Percentiles rank a stretch among this genome's conserved stretches.
phyloP scores from a whole-genome alignment of 2,329 filamentous ascomycete genomes.

The Curvularia lunata region DNA sequence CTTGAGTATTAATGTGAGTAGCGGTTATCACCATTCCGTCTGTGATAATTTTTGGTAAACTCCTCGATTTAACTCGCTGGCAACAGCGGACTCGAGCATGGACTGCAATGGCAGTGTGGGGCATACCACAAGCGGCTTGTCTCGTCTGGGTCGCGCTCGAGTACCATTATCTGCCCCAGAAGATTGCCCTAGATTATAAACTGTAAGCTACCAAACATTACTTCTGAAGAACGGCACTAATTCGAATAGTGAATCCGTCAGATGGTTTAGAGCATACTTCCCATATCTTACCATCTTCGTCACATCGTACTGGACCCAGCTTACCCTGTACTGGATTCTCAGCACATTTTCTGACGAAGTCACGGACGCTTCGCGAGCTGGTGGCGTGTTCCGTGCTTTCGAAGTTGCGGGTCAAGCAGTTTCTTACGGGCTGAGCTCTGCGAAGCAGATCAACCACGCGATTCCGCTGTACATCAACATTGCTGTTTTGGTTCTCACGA shows the following conservation, averaged over 20 bases:
- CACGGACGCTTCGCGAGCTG: conserved; percentile 9
- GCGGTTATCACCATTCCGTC: conserved; percentile 11
- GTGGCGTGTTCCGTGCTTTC: conserved; percentile 18
- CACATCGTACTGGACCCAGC: conserved; percentile 13
- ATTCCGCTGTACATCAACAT: conserved; percentile 16
- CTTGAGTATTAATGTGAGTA: conserved; percentile 1
- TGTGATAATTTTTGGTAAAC: conserved; percentile 14
- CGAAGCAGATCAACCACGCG: conserved; percentile 8
- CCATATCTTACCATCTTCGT: conserved; percentile 16
- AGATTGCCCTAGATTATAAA: conserved; percentile 8
- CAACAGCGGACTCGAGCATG: conserved; percentile 13
- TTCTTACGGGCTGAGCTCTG: conserved; percentile 19
- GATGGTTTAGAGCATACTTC: conserved; percentile 13
- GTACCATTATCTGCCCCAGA: conserved; percentile 11
- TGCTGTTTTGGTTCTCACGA: conserved; percentile 8
- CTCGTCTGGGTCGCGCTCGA: conserved; percentile 18
- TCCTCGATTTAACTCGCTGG: conserved; percentile 13
- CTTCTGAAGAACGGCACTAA: not conserved
- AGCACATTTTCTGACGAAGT: conserved; percentile 13
- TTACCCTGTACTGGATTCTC: conserved; percentile 19
- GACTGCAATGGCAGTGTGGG: conserved; percentile 12
- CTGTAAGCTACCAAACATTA: not conserved
- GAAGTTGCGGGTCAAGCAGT: conserved; percentile 17
- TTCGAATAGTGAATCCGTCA: conserved; percentile 1
- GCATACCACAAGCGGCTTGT: conserved; percentile 10